Base-by-base conservation (phyloP, 768 basidiomycete species). In the Kwoniella newhampshirensis region DNA sequence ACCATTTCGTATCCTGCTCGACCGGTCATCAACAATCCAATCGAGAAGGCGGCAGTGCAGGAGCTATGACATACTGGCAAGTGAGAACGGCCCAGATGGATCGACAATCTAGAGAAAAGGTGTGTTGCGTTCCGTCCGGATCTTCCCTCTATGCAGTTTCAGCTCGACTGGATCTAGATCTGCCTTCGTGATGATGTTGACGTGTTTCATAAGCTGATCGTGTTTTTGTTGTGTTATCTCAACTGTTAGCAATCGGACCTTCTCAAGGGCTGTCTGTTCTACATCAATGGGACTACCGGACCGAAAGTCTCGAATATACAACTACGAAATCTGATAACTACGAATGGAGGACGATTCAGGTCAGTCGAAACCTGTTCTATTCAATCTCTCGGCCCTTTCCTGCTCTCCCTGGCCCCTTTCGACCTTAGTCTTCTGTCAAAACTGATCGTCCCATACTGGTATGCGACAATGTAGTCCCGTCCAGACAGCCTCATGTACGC, bases 21-120 rank as follows among this genome's bases (percentile, higher is more conserved):
- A 73, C 71, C 8, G 71, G 71, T 2, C 71, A 73, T 62, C 71
- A 73, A 44, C 57, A 59, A 21, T 66, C 64, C 3, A 73, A 73
- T 56, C 46, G 66, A 37, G 67, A 67, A n/a, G 71, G 71, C 21
- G 68, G 68, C 3, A 60, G 62, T 23, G 47, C 58, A n/a, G 71
- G 71, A 3, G 57, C 61, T 20, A 53, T 46, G 35, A 70, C 66
- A 13, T 73, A 73, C 48, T 73, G 71, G 71, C 62, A 68, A 36
- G 67, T 70, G 17, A 32, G 71, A 27, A 66, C 54, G 2, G 68
- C 66, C 23, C 70, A 73, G 44, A 66, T 70, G 64, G 59, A 46
- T 7, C 60, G 70, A 18, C 71, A 73, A 47, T 66, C 68, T 11
- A 54, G 71, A 35, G 53, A 57, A 17, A 60, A 66, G 60, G 71